Evolutionary conservation across 768 basidiomycete genomes (phyloP), one percentile per base, ranked within the genome.

Genomic region (Hebeloma cylindrosporum): DNA sequence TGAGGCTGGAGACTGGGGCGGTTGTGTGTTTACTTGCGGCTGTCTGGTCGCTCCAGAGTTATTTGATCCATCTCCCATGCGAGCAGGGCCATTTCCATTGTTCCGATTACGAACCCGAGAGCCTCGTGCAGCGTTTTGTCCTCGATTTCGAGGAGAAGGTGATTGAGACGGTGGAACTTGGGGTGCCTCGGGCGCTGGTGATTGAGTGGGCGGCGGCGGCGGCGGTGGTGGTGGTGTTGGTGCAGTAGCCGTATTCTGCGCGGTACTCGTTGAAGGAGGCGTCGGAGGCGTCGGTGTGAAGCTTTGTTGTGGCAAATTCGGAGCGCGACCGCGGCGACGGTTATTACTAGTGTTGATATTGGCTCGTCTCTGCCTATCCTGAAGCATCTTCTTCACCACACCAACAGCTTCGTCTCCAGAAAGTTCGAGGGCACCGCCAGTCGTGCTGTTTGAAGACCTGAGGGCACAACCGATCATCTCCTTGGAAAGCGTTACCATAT

Each of bases 401-500:
- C n/a, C n/a, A n/a, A n/a, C n/a, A n/a, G n/a, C n/a, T n/a, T n/a
- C n/a, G n/a, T n/a, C n/a, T n/a, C n/a, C n/a, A n/a, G n/a, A n/a
- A n/a, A n/a, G n/a, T n/a, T n/a, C n/a, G n/a, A n/a, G n/a, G n/a
- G n/a, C n/a, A n/a, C n/a, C n/a, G n/a, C n/a, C n/a, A n/a, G n/a
- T n/a, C n/a, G n/a, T n/a, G n/a, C n/a, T n/a, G n/a, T n/a, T n/a
- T n/a, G n/a, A n/a, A n/a, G n/a, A n/a, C n/a, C n/a, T n/a, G n/a
- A n/a, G n/a, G n/a, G n/a, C n/a, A n/a, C n/a, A n/a, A n/a, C n/a
- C n/a, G 8, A 71, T 60, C 66, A 86, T 72, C 33, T 69, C 60
- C 54, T 74, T 77, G 0, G 77, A 62, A 3, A 83, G 62, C 0
- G 75, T 77, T 39, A 75, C 66, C 58, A 85, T 70, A 49, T 86